phyloP scores from a whole-genome alignment of 768 basidiomycete genomes.

The Sporobolomyces roseus region DNA sequence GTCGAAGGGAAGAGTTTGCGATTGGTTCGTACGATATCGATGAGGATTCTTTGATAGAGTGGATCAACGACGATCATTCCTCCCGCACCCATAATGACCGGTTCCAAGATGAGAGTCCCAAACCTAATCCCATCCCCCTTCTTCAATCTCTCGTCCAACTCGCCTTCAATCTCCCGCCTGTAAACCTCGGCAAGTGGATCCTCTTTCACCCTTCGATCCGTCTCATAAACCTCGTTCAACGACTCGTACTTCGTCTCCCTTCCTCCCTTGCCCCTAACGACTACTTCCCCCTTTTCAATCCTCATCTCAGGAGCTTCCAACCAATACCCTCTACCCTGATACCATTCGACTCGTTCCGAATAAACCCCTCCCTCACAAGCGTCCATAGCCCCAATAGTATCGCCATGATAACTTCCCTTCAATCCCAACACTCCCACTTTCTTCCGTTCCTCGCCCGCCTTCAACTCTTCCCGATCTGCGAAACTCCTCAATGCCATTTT shows the following conservation, averaged over 20 bases:
- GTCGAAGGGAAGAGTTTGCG: conserved; percentile 48
- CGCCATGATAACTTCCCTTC: conserved; percentile 92
- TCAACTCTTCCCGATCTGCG: conserved; percentile 46
- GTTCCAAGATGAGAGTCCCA: conserved; percentile 78
- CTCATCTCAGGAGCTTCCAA: conserved; percentile 79
- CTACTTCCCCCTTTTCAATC: conserved; percentile 58
- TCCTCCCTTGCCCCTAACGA: conserved; percentile 18
- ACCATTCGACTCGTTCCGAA: conserved; percentile 82
- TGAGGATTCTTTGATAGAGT: conserved; percentile 81
- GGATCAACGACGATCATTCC: conserved; percentile 98
- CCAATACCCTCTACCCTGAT: conserved; percentile 86
- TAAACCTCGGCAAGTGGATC: conserved; percentile 63
- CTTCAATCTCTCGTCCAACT: conserved; percentile 54
- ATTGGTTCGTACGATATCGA: conserved; percentile 68
- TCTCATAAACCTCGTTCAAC: conserved; percentile 61
- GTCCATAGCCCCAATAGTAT: conserved; percentile 96
- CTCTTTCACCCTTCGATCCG: conserved; percentile 58
- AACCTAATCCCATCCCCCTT: conserved; percentile 50
- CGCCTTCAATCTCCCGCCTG: conserved; percentile 51
- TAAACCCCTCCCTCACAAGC: conserved; percentile 82
- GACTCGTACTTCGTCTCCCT: conserved; percentile 10
- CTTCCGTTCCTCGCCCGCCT: conserved; percentile 40
- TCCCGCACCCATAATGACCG: conserved; percentile 87
- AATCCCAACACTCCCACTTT: conserved; percentile 68
- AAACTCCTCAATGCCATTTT: conserved; percentile 80